A percentile compares a stretch with the other conserved stretches of the same genome.
Evolutionary conservation across 2,329 filamentous ascomycete species (phyloP).

Genomic region (Claviceps arundinis): DNA sequence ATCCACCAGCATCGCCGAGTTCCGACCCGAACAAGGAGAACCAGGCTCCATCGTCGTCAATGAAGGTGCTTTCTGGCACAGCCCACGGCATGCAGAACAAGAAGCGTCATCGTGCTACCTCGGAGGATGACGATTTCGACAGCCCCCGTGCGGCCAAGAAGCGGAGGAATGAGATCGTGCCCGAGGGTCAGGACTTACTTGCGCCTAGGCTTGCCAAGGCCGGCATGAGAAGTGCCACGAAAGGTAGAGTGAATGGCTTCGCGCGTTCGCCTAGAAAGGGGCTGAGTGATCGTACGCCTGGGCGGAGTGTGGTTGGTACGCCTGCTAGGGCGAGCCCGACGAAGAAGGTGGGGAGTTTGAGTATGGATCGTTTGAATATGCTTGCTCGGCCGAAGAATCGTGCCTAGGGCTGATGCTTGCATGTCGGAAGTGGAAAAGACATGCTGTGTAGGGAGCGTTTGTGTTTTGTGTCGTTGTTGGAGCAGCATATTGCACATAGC

Average conservation of each 20-base stretch:
- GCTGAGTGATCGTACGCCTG: conserved; percentile 6
- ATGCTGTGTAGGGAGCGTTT: conserved; percentile 3
- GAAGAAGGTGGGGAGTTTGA: conserved; percentile 41
- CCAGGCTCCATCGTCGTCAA: conserved; percentile 23
- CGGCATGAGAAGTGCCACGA: conserved; percentile 20
- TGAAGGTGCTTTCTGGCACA: conserved; percentile 29
- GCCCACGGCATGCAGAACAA: conserved; percentile 53
- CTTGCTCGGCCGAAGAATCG: conserved; percentile 47
- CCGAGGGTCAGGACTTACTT: conserved; percentile 38
- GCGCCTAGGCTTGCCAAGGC: conserved; percentile 31
- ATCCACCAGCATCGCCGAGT: conserved; percentile 13
- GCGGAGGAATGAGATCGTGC: conserved; percentile 34
- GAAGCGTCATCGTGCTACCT: conserved; percentile 47
- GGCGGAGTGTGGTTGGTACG: conserved; percentile 10
- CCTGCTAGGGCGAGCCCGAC: conserved; percentile 26
- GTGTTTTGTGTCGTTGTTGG: not conserved
- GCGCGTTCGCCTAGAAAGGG: conserved; percentile 15
- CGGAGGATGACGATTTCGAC: conserved; percentile 42
- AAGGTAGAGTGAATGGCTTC: conserved; percentile 26
- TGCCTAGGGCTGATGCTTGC: conserved; percentile 19
- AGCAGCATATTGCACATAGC: no score
- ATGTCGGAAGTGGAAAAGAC: not conserved
- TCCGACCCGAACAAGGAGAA: conserved; percentile 43
- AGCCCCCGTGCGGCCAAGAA: conserved; percentile 44
- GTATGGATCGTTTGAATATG: conserved; percentile 47